Conservation (phyloP, 2,329 filamentous ascomycete species). For the Elsinoe batatas region DNA sequence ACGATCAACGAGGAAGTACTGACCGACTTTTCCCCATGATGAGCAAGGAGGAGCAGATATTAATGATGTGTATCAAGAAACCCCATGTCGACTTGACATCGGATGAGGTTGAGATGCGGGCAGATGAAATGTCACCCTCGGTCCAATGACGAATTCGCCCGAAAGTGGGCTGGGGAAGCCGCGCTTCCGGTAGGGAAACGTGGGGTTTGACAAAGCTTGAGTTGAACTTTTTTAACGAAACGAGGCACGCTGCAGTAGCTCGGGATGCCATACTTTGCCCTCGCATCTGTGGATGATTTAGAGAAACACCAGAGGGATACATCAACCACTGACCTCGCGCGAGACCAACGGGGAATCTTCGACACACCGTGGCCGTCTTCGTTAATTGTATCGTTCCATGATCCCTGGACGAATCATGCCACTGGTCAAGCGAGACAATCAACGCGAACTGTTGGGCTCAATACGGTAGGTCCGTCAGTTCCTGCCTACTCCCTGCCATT, state of each 20-base stretch:
- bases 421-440: slow-evolving; percentile 1
- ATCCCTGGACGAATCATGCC: not conserved
- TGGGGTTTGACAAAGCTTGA: slow-evolving; percentile 4
- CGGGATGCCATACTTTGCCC: too few relatives aligned
- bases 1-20: slow-evolving; percentile 9
- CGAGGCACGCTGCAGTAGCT: too few relatives aligned
- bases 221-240: not conserved
- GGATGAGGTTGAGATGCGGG: not conserved
- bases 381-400: not conserved
- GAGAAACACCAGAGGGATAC: not conserved
- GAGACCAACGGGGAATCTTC: not conserved
- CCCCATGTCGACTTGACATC: not conserved
- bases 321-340: not conserved
- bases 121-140: not conserved
- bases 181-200: not conserved
- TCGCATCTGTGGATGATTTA: not conserved
- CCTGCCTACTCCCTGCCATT: not conserved
- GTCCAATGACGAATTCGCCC: not conserved
- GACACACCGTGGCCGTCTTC: not conserved
- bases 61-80: not conserved
- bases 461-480: slow-evolving; percentile 1
- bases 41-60: not conserved
- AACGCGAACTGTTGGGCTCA: not conserved
- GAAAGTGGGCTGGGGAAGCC: slow-evolving; percentile 5
- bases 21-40: not conserved